Evolutionary conservation across 225 moss, liverwort and hornwort genomes (phyloP).

Genomic region (Straminergon stramineum): DNA sequence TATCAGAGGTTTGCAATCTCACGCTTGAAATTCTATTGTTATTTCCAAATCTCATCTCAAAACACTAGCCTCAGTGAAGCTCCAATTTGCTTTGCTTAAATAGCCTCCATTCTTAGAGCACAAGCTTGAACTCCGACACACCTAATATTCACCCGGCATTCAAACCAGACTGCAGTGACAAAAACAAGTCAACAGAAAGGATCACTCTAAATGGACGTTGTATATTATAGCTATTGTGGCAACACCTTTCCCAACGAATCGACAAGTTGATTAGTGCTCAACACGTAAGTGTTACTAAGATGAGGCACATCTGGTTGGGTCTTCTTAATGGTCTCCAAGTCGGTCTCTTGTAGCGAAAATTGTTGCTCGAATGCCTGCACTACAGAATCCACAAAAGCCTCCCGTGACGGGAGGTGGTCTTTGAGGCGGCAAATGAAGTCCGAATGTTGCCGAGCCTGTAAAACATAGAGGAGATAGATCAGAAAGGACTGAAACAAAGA

Average conservation of each 20-base stretch:
- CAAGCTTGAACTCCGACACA: background rate
- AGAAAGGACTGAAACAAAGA: background rate
- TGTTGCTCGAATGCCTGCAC: conserved; percentile 45
- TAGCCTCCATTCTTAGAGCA: background rate
- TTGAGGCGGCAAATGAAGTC: conserved; percentile 86
- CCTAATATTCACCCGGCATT: background rate
- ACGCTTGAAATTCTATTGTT: background rate
- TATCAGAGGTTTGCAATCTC: background rate
- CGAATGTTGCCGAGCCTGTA: conserved; percentile 61
- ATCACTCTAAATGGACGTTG: background rate
- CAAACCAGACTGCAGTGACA: background rate
- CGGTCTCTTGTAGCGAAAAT: conserved; percentile 43
- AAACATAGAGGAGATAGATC: background rate
- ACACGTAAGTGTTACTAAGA: conserved; percentile 27
- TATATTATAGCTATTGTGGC: background rate
- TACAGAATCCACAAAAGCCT: conserved; percentile 41
- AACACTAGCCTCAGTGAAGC: background rate
- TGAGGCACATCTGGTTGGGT: conserved; percentile 33
- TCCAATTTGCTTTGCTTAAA: background rate
- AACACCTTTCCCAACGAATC: conserved; percentile 8
- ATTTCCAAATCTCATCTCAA: background rate
- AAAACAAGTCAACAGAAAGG: background rate
- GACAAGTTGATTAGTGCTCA: conserved; percentile 22
- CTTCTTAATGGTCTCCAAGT: conserved; percentile 24
- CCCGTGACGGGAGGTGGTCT: conserved; percentile 58